phyloP scores from a whole-genome alignment of 192 early-diverging fungal genomes.

The Backusella macrospora region DNA sequence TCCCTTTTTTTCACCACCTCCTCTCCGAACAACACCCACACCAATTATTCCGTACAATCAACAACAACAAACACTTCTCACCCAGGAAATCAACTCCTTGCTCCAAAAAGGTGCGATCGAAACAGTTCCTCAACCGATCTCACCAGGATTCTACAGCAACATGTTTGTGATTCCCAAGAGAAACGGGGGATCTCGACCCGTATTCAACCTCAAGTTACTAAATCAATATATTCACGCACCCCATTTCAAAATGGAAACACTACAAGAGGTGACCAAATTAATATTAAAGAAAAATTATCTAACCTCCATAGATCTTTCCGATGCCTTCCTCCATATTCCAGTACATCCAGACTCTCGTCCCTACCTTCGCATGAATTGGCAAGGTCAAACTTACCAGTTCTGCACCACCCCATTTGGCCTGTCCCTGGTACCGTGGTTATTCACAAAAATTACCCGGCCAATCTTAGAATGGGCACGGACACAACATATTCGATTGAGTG shows the following conservation, averaged over 20 bases:
- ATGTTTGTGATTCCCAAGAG: too few relatives aligned
- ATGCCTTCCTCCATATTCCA: conserved; percentile 3
- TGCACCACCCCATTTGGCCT: not conserved
- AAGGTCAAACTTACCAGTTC: not conserved
- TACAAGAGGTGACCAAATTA: not conserved
- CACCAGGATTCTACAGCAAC: not conserved
- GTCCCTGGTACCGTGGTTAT: not conserved
- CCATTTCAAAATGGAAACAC: not conserved
- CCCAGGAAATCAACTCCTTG: not conserved
- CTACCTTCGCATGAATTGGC: not conserved
- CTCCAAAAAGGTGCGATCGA: not conserved
- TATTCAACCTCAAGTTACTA: not conserved
- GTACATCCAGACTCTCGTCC: not conserved
- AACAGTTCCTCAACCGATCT: not conserved
- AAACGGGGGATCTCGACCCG: too few relatives aligned
- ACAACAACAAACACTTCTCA: not conserved
- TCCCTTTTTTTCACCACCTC: not conserved
- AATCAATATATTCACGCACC: not conserved
- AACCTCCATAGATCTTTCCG: not conserved
- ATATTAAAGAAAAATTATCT: not conserved
- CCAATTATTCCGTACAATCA: conserved; percentile 16
- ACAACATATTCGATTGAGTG: not conserved
- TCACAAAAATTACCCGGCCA: not conserved
- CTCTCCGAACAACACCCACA: not conserved
- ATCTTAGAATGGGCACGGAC: conserved; percentile 4